Percentiles rank a stretch among this genome's conserved stretches.
These are phyloP conservation scores for Albifimbria verrucaria DNA, from an alignment of 2,329 filamentous ascomycete genomes.

Conservation along the genomic window DNA sequence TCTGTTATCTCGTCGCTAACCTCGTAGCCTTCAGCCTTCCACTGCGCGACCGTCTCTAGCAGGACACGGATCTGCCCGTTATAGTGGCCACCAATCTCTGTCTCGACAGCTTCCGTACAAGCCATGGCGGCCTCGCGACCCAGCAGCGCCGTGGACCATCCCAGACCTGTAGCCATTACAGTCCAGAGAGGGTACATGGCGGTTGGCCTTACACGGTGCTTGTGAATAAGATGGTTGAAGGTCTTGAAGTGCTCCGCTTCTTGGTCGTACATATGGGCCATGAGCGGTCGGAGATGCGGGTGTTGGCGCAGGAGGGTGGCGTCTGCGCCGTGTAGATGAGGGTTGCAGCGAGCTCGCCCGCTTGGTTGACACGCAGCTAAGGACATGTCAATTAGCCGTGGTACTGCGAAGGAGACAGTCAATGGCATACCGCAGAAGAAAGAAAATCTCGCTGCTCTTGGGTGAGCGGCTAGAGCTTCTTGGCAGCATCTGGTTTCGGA, in stretches of 20 bases:
- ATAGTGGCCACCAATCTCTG: conserved; percentile 94
- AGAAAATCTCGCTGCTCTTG: conserved; percentile 71
- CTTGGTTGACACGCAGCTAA: conserved; percentile 90
- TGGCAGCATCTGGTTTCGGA: conserved; percentile 20
- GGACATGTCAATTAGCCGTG: no score
- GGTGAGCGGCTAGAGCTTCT: conserved; percentile 59
- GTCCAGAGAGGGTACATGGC: conserved; percentile 91
- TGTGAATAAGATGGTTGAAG: conserved; percentile 79
- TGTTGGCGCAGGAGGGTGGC: conserved; percentile 74
- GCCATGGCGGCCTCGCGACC: conserved; percentile 96
- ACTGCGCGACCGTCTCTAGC: conserved; percentile 74
- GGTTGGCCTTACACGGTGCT: conserved; percentile 87
- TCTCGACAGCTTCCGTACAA: conserved; percentile 97
- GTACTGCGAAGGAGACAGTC: no score
- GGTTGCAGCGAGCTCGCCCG: conserved; percentile 93
- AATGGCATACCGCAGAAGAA: conserved; percentile 66
- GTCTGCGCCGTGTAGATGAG: conserved; percentile 91
- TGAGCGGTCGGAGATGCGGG: conserved; percentile 83
- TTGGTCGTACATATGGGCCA: conserved; percentile 98
- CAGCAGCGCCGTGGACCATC: conserved; percentile 86
- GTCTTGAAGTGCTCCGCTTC: conserved; percentile 82
- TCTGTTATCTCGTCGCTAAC: conserved; percentile 73
- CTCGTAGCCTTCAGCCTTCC: conserved; percentile 74
- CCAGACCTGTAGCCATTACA: conserved; percentile 72
- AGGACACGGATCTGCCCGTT: conserved; percentile 84